Base-by-base conservation (phyloP, 306 rosid genomes). In the Dryas octopetala region DNA sequence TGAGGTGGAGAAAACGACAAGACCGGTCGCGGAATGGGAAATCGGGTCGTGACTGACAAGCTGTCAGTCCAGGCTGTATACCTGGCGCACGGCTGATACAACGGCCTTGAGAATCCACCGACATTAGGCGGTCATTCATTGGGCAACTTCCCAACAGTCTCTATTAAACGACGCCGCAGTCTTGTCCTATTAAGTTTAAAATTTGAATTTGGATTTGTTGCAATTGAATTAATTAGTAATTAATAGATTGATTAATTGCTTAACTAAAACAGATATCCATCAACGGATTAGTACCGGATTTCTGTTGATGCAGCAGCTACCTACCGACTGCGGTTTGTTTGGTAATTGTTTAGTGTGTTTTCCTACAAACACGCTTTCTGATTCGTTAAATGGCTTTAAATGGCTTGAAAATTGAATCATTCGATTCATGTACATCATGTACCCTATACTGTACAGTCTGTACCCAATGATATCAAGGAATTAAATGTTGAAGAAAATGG, bases 1-100 rank as follows among this genome's bases (percentile, higher is more conserved):
- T 69, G 80, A 81, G 43, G 80, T 83, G 86, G 82, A 66, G 41
- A 79, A 83, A 79, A 83, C 81, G 86, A 86, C 88, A 78, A 75
- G 47, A 52, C 6, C 9, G 54, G 83, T 83, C 77, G 83, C 70
- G 64, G 61, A 70, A 74, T 74, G 66, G 76, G 83, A 77, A 72
- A 61, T 47, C 67, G 74, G 74, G 78, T 74, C n/a, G 44, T 48
- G 48, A 62, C 80, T 74, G 85, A 61, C 84, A 83, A 64, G 67
- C 75, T 80, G 80, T 76, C 81, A 73, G 81, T 78, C 77, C 86
- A 83, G 82, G 28, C 80, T 76, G 76, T 57, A 57, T 41, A 75
- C 72, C 72, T 65, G 41, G 74, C 71, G 19, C 71, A 23, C 62
- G 66, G 76, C 58, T 55, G 70, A 75, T 68, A 68, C 63, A 81